Evolutionary conservation across 2,329 filamentous ascomycete genomes (phyloP).

Genomic region (Fusarium newnesense): DNA sequence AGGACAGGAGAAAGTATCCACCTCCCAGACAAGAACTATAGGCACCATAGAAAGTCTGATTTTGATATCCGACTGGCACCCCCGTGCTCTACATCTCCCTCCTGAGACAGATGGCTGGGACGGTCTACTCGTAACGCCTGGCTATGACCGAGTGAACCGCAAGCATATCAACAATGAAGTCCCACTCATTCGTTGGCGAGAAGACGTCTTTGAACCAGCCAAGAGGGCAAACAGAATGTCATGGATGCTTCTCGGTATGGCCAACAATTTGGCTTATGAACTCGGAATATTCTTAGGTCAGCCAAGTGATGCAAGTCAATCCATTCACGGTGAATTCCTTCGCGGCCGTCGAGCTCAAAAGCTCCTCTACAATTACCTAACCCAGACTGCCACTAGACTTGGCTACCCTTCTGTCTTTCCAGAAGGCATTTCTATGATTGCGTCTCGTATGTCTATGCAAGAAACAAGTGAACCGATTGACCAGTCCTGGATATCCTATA

Average conservation of each 20-base stretch:
- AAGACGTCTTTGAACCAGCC: constrained; percentile 42
- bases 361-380: constrained; percentile 36
- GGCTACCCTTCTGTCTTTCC: constrained; percentile 21
- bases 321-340: not conserved
- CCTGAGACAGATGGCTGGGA: constrained; percentile 41
- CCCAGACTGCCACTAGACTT: constrained; percentile 22
- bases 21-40: constrained; percentile 28
- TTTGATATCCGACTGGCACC: constrained; percentile 42
- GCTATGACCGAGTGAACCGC: constrained; percentile 32
- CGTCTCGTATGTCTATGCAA: not conserved
- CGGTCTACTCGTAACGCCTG: constrained; percentile 27
- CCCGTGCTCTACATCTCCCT: constrained; percentile 35
- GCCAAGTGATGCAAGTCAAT: not conserved
- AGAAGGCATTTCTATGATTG: constrained; percentile 7
- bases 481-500: constrained; percentile 20
- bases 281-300: constrained; percentile 30
- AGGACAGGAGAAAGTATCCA: constrained; percentile 37
- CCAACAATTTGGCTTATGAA: constrained; percentile 34
- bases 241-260: constrained; percentile 43
- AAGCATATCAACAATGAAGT: constrained; percentile 32
- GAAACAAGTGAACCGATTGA: not conserved
- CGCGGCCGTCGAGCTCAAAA: constrained; percentile 22
- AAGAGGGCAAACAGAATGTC: constrained; percentile 43
- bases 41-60: constrained; percentile 37
- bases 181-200: constrained; percentile 37